Base-by-base conservation (phyloP, 257 asterid species). In the Solanum pimpinellifolium region DNA sequence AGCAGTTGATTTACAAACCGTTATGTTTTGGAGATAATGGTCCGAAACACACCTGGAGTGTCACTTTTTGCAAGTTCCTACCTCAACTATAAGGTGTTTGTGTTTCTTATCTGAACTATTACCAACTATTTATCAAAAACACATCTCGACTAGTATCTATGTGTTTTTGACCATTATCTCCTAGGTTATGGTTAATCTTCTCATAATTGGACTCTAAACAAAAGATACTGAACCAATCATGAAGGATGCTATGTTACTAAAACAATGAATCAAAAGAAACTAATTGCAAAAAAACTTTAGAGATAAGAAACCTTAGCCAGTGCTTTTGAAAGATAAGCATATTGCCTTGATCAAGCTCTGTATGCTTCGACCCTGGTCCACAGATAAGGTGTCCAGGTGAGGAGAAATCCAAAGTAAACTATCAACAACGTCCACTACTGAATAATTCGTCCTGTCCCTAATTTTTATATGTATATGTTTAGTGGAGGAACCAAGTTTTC, bases 391-490 rank as follows among this genome's bases (percentile, higher is more conserved):
- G 31, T 62, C 81, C 69, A 86, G 59, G 18, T 83, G 59, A 65
- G 88, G 42, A 42, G 81, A 56, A 14, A 86, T 56, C 66, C 66
- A 86, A 39, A 86, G 85, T 25, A 86, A n/a, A 75, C 75, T 46
- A 59, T 86, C 85, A 46, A 78, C 76, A 56, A 78, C 10, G 25
- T 49, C 46, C 77, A 56, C 44, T 15, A 52, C 14, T 25, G 69
- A 52, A 21, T 37, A n/a, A 59, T 56, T 46, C 16, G 18, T 31
- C 14, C 16, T 44, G 9, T 80, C 31, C 60, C 27, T 15, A 9
- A 27, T 46, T 76, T 13, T 41, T 7, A 60, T 74, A 46, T 35
- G 27, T 84, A 86, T 11, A 60, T 12, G 8, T 42, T 60, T 78
- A 41, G 78, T 14, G 65, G 84, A 77, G 65, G 84, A 77, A 44